Percentiles rank a stretch among this genome's conserved stretches.
These are phyloP conservation scores for Ceratobasidium sp. DNA, from an alignment of 1,284 basidiomycete species.

Conservation along the genomic window DNA sequence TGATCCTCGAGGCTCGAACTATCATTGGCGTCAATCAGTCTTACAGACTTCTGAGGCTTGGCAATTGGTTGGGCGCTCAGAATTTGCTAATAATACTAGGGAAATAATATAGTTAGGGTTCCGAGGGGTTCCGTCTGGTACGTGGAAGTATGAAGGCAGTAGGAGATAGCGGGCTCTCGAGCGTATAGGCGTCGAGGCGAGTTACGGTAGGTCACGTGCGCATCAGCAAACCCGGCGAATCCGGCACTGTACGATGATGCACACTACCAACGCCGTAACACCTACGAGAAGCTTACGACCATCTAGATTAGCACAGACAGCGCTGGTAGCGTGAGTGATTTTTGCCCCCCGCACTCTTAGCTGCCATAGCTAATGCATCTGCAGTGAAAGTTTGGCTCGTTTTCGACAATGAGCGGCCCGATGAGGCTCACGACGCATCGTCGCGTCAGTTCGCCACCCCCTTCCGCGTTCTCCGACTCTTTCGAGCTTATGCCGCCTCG, in stretches of 20 bases:
- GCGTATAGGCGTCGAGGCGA: neutral
- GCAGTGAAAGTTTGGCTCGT: neutral
- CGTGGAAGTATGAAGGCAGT: neutral
- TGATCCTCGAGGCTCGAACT: neutral
- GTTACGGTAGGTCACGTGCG: conserved; percentile 4
- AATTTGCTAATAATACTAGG: no score
- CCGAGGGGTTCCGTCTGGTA: neutral
- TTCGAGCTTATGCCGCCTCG: conserved; percentile 38
- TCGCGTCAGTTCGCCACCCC: conserved; percentile 24
- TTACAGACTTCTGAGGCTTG: no score
- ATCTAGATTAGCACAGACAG: neutral
- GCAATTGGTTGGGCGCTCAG: neutral
- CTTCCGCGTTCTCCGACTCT: conserved; percentile 37
- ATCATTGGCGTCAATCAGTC: neutral
- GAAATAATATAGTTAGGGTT: no score
- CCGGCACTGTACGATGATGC: conserved; percentile 7
- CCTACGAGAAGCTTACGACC: conserved; percentile 16
- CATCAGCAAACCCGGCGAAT: neutral
- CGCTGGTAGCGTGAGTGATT: conserved; percentile 9
- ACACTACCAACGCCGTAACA: conserved; percentile 19
- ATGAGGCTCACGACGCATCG: conserved; percentile 35
- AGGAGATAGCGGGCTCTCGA: neutral
- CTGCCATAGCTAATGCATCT: neutral
- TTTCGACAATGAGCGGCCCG: conserved; percentile 17
- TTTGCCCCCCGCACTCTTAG: neutral